A percentile compares a stretch with the other conserved stretches of the same genome.
phyloP scores from a whole-genome alignment of 2,329 filamentous ascomycete genomes.

The Phoma sp. region DNA sequence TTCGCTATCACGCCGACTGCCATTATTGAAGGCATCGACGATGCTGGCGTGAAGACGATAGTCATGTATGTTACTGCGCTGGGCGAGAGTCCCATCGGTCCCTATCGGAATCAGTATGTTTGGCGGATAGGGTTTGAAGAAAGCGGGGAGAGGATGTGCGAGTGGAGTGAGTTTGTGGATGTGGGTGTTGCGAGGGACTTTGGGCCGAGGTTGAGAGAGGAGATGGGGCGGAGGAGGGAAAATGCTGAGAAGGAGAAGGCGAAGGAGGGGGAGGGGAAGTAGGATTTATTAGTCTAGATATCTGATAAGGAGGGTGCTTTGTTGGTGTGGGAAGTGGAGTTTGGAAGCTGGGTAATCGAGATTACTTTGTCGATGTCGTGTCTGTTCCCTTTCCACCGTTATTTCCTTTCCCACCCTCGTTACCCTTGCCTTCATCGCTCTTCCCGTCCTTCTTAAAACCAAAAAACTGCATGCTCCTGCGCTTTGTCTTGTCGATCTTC shows the following conservation, averaged over 20 bases:
- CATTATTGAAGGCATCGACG: slow-evolving; percentile 38
- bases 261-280: background rate
- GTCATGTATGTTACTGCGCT: slow-evolving; percentile 43
- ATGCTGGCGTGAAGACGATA: slow-evolving; percentile 25
- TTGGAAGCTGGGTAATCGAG: too few species aligned
- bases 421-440: background rate
- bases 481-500: background rate
- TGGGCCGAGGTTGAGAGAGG: slow-evolving; percentile 34
- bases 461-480: background rate
- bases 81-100: slow-evolving; percentile 39
- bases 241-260: background rate
- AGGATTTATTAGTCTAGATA: background rate
- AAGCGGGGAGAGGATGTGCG: slow-evolving; percentile 19
- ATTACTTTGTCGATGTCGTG: too few species aligned
- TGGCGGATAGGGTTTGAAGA: slow-evolving; percentile 37
- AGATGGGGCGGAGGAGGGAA: slow-evolving; percentile 21
- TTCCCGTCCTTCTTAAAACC: background rate
- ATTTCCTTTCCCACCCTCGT: too few species aligned
- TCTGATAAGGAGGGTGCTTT: background rate
- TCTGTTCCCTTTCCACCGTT: too few species aligned
- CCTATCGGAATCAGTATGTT: slow-evolving; percentile 39
- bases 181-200: slow-evolving; percentile 39
- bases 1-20: slow-evolving; percentile 42
- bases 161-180: slow-evolving; percentile 41
- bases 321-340: background rate